Base-by-base conservation (phyloP, 345 rosid species). In the Gossypium turneri region DNA sequence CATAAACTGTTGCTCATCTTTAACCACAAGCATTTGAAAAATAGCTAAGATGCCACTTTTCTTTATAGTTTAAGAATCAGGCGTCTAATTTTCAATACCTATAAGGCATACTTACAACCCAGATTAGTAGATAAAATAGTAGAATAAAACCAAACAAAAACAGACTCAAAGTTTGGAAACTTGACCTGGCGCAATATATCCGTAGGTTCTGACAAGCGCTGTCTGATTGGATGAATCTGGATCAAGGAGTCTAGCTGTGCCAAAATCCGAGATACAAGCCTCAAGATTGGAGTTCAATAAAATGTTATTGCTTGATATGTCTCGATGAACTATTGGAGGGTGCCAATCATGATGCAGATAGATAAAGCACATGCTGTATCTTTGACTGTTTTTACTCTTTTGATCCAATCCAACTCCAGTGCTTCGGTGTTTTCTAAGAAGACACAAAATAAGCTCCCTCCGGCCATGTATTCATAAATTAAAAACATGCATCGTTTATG, bases 181-280 rank as follows among this genome's bases (percentile, higher is more conserved):
- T 27, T 67, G 20, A 72, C 75, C 75, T 41, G 75, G 75, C 15
- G 64, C 75, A 9, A 70, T 17, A n/a, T 70, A 53, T 9, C 74
- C 74, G 17, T 52, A 55, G 4, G 74, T 70, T 43, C 74, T 63
- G 17, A 15, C 74, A 17, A 55, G 47, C 38, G n/a, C 9, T 0
- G 45, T 50, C 1, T 15, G 57, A 48, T 67, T 67, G 1, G 13
- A 45, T 1, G 50, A 45, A 45, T 45, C 50, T 10, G 50, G 50
- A 45, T 45, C 50, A 51, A 51, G 4, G 17, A 51, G 17, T 51
- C 47, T 2, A 17, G 73, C 43, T 16, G 60, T 58, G 1, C 22
- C 57, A 7, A 53, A 53, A 53, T 53, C 20, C 0, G 57, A 53
- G 57, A 53, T 11, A 53, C 20, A 2, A 7, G 57, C 57, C 57